Evolutionary conservation across 108 stramenopile species (phyloP).

Genomic region (Aurantiochytrium sp.): DNA sequence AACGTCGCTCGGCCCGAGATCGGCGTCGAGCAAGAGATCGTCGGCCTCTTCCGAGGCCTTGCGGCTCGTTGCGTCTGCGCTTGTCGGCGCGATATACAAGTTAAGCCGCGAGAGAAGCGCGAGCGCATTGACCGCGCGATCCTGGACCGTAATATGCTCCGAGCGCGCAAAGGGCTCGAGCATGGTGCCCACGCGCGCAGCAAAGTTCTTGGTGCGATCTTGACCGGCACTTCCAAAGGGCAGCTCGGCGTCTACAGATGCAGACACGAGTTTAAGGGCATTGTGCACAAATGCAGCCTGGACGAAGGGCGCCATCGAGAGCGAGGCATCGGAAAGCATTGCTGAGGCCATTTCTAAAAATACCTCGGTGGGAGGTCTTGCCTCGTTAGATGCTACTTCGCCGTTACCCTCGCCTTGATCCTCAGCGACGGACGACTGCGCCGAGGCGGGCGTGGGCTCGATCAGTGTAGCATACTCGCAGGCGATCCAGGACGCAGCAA

Average conservation of each 20-base stretch:
- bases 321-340: conserved; percentile 9
- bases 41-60: background rate
- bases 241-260: conserved; percentile 51
- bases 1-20: too few relatives aligned
- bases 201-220: conserved; percentile 40
- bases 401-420: too few relatives aligned
- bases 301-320: conserved; percentile 41
- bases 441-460: conserved; percentile 36
- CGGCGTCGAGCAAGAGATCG: background rate
- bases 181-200: conserved; percentile 39
- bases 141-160: conserved; percentile 76
- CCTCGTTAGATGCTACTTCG: too few relatives aligned
- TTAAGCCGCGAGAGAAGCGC: conserved; percentile 62
- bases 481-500: conserved; percentile 85
- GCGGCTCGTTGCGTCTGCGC: too few relatives aligned
- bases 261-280: conserved; percentile 69
- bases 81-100: too few relatives aligned
- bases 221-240: conserved; percentile 27
- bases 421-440: conserved; percentile 39
- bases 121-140: conserved; percentile 65
- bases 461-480: conserved; percentile 64
- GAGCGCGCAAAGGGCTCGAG: conserved; percentile 56
- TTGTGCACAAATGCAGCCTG: conserved; percentile 81
- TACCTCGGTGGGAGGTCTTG: background rate
- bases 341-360: background rate